Percentiles rank a stretch among this genome's conserved stretches.
phyloP scores from a whole-genome alignment of 2,329 filamentous ascomycete genomes.

The Botryotinia globosa region DNA sequence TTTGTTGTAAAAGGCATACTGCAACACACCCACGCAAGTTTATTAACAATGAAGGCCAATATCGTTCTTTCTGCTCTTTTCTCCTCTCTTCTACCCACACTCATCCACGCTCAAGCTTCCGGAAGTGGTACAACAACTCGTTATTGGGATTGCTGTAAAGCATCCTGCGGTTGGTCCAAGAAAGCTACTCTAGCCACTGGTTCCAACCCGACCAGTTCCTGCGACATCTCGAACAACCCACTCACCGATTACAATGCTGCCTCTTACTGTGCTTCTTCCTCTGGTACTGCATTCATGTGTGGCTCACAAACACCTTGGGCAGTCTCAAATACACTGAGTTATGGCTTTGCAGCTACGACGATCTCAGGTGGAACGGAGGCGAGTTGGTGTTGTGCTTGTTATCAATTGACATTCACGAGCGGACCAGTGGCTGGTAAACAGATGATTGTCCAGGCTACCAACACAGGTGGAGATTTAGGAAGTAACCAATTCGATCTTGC shows the following conservation, averaged over 20 bases:
- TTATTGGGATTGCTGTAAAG: conserved; percentile 70
- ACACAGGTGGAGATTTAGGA: conserved; percentile 57
- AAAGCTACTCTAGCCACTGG: conserved; percentile 50
- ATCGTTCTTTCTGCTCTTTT: not conserved
- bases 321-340: conserved; percentile 55
- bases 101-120: conserved; percentile 25
- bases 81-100: conserved; percentile 31
- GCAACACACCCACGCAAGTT: not conserved
- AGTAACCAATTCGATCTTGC: conserved; percentile 57
- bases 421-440: conserved; percentile 56
- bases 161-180: conserved; percentile 59
- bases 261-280: conserved; percentile 51
- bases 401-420: conserved; percentile 48
- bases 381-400: conserved; percentile 66
- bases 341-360: conserved; percentile 62
- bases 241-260: conserved; percentile 48
- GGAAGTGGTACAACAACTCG: conserved; percentile 40
- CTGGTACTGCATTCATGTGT: conserved; percentile 57
- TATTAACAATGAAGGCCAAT: conserved; percentile 4
- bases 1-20: not conserved
- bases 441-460: conserved; percentile 63
- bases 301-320: conserved; percentile 61
- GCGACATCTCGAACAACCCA: conserved; percentile 50
- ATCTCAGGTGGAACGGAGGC: conserved; percentile 54
- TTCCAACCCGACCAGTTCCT: conserved; percentile 32